Evolutionary conservation across 306 rosid genomes (phyloP).

Genomic region (Medicago lupulina): DNA sequence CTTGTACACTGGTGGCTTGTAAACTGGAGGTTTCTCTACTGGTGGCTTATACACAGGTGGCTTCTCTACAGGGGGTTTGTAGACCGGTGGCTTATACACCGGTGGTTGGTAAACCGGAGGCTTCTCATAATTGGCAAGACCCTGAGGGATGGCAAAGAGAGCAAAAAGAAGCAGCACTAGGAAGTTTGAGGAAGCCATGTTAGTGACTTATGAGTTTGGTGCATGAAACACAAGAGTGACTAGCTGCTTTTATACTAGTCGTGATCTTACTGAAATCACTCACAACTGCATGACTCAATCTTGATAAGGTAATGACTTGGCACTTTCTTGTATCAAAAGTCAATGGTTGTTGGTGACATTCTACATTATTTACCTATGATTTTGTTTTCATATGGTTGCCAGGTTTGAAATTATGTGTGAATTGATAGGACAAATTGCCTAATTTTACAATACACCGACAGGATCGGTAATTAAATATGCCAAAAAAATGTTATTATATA

Average conservation of each 20-base stretch:
- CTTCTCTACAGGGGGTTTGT: background rate
- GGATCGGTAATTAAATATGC: background rate
- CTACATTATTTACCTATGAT: background rate
- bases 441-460: background rate
- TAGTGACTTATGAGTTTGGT: background rate
- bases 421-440: background rate
- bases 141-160: constrained; percentile 7
- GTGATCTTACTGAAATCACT: background rate
- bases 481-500: background rate
- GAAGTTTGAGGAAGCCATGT: constrained; percentile 30
- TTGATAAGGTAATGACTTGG: background rate
- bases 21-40: accelerated
- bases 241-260: constrained; percentile 8
- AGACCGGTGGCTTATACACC: background rate
- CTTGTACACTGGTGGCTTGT: background rate
- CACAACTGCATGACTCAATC: background rate
- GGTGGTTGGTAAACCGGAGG: background rate
- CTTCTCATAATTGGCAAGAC: background rate
- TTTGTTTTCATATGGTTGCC: background rate
- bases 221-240: background rate
- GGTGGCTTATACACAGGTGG: background rate
- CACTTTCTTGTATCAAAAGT: constrained; percentile 2
- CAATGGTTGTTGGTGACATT: background rate
- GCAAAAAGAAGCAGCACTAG: constrained; percentile 26
- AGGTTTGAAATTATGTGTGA: background rate